Conservation (phyloP, 805 yeast genomes). For the Yamadazyma akitaensis region DNA sequence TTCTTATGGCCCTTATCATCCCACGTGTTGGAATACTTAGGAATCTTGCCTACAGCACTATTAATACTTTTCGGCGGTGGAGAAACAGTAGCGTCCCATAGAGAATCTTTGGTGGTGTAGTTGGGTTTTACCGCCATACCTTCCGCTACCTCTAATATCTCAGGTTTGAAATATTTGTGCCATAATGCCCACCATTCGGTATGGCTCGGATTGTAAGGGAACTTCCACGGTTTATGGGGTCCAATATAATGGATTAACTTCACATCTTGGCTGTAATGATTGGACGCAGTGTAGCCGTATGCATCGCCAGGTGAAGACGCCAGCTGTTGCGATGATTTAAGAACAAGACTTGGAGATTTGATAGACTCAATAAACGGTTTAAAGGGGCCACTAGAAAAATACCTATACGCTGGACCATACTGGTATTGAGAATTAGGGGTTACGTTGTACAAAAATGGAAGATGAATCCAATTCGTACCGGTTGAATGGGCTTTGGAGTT, state of each 20-base stretch:
- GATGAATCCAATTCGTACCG: slow-evolving; percentile 53
- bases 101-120: slow-evolving; percentile 19
- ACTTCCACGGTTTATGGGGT: slow-evolving; percentile 54
- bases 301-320: background rate
- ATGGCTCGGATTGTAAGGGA: slow-evolving; percentile 18
- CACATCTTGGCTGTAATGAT: slow-evolving; percentile 25
- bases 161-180: slow-evolving; percentile 23
- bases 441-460: slow-evolving; percentile 83
- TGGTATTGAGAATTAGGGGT: slow-evolving; percentile 65
- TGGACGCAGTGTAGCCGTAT: slow-evolving; percentile 21
- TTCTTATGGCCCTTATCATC: slow-evolving; percentile 12
- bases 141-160: slow-evolving; percentile 4
- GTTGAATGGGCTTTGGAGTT: background rate
- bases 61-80: slow-evolving; percentile 34
- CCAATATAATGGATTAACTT: slow-evolving; percentile 71
- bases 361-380: background rate
- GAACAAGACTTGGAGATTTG: slow-evolving; percentile 1
- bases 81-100: slow-evolving; percentile 45
- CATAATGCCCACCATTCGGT: slow-evolving; percentile 40
- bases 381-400: slow-evolving; percentile 32
- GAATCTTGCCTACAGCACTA: background rate
- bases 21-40: slow-evolving; percentile 24
- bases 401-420: slow-evolving; percentile 64
- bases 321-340: slow-evolving; percentile 1
- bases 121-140: background rate